phyloP scores from a whole-genome alignment of 257 asterid species.

The Solanum neorickii region DNA sequence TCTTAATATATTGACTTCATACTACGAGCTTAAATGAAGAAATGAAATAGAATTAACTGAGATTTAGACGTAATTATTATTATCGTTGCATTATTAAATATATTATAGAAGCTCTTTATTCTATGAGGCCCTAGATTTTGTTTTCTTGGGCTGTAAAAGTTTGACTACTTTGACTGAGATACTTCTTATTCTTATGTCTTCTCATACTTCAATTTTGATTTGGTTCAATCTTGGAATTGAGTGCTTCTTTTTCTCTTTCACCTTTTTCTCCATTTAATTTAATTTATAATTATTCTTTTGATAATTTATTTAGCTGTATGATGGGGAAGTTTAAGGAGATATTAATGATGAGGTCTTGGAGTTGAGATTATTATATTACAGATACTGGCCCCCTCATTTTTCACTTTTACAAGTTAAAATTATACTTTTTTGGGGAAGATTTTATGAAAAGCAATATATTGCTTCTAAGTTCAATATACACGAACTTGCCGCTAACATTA shows the following conservation, averaged over 20 bases:
- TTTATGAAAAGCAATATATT: constrained; percentile 10
- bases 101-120: constrained; percentile 11
- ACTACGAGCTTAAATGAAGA: background rate
- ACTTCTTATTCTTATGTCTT: constrained; percentile 7
- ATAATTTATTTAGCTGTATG: constrained; percentile 1
- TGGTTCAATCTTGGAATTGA: constrained; percentile 30
- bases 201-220: constrained; percentile 34
- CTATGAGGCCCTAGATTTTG: constrained; percentile 16
- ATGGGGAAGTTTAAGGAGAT: constrained; percentile 20
- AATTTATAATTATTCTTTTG: background rate
- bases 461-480: constrained; percentile 6
- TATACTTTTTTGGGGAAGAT: constrained; percentile 11
- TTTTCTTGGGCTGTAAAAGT: constrained; percentile 35
- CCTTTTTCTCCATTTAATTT: background rate
- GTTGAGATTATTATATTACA: constrained; percentile 9
- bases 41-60: background rate
- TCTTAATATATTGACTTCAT: background rate
- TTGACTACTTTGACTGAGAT: constrained; percentile 41
- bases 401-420: constrained; percentile 8
- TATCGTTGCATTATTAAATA: background rate
- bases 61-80: background rate
- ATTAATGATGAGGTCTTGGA: constrained; percentile 35
- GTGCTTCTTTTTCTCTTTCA: constrained; percentile 3
- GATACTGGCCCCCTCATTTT: constrained; percentile 19
- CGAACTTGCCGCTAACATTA: background rate